Conservation (phyloP, 2,329 filamentous ascomycete genomes). For the Trematosphaeria pertusa region DNA sequence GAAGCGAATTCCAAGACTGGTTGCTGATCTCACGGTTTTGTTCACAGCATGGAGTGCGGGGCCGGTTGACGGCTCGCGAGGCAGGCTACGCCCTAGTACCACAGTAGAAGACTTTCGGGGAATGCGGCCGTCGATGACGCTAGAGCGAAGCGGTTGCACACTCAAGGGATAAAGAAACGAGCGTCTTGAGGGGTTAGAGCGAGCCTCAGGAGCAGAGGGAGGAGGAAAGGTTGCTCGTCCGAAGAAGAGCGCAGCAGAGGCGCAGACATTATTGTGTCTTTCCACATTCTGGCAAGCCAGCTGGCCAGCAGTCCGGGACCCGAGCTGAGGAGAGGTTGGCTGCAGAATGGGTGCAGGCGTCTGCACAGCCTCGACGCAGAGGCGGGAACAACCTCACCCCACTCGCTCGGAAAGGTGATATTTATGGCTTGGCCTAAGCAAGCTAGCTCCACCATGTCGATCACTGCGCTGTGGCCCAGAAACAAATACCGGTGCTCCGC, state of each 20-base stretch:
- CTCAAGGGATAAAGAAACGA: not conserved
- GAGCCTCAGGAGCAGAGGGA: slow-evolving; percentile 9
- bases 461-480: too few relatives aligned
- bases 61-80: slow-evolving; percentile 32
- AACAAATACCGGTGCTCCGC: too few relatives aligned
- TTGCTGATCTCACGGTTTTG: slow-evolving; percentile 10
- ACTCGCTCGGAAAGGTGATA: slow-evolving; percentile 13
- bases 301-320: slow-evolving; percentile 20
- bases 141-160: not conserved
- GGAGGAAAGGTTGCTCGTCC: slow-evolving; percentile 15
- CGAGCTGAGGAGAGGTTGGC: slow-evolving; percentile 32
- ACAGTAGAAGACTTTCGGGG: not conserved
- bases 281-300: slow-evolving; percentile 27
- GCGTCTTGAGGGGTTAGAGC: not conserved
- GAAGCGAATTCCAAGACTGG: not conserved
- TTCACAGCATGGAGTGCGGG: slow-evolving; percentile 34
- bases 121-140: not conserved
- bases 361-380: slow-evolving; percentile 28
- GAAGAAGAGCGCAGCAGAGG: slow-evolving; percentile 20
- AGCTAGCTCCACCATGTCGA: not conserved
- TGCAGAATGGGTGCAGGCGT: slow-evolving; percentile 18
- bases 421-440: slow-evolving; percentile 17
- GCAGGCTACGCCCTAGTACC: slow-evolving; percentile 3
- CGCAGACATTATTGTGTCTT: slow-evolving; percentile 26
- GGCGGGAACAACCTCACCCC: slow-evolving; percentile 12